Conservation (phyloP, 1,139 yeast species). For the Nematodospora anomalae region DNA sequence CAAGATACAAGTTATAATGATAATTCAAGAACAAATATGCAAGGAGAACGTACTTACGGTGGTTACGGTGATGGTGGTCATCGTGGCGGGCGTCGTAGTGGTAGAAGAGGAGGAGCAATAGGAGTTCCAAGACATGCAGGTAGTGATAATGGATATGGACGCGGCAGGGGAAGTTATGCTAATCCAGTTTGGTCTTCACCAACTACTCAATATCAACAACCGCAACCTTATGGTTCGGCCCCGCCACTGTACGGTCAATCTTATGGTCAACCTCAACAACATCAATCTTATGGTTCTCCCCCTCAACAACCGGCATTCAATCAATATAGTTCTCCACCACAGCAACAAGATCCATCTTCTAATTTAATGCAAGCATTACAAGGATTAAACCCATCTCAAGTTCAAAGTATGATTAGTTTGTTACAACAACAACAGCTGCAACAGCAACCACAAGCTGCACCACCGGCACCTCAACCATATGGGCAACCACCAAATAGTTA, state of each 20-base stretch:
- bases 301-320: slow-evolving; percentile 12
- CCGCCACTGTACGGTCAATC: slow-evolving; percentile 10
- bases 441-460: slow-evolving; percentile 16
- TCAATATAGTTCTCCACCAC: slow-evolving; percentile 12
- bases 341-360: slow-evolving; percentile 6
- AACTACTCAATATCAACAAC: slow-evolving; percentile 5
- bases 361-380: slow-evolving; percentile 38
- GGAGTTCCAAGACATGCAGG: slow-evolving; percentile 13
- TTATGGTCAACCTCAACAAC: slow-evolving; percentile 10
- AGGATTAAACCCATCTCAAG: slow-evolving; percentile 51
- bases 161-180: slow-evolving; percentile 7
- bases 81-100: slow-evolving; percentile 10
- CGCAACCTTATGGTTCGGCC: slow-evolving; percentile 15
- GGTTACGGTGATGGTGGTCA: slow-evolving; percentile 10
- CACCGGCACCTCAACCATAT: slow-evolving; percentile 11
- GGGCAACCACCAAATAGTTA: slow-evolving; percentile 8
- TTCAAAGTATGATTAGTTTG: slow-evolving; percentile 48
- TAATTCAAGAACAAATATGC: slow-evolving; percentile 8
- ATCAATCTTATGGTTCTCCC: slow-evolving; percentile 6
- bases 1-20: slow-evolving; percentile 18
- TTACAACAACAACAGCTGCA: slow-evolving; percentile 30
- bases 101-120: slow-evolving; percentile 12
- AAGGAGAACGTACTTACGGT: slow-evolving; percentile 7
- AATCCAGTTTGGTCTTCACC: slow-evolving; percentile 7
- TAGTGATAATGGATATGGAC: slow-evolving; percentile 11